phyloP scores from a whole-genome alignment of 2,329 filamentous ascomycete genomes.

The Sporothrix pallida region DNA sequence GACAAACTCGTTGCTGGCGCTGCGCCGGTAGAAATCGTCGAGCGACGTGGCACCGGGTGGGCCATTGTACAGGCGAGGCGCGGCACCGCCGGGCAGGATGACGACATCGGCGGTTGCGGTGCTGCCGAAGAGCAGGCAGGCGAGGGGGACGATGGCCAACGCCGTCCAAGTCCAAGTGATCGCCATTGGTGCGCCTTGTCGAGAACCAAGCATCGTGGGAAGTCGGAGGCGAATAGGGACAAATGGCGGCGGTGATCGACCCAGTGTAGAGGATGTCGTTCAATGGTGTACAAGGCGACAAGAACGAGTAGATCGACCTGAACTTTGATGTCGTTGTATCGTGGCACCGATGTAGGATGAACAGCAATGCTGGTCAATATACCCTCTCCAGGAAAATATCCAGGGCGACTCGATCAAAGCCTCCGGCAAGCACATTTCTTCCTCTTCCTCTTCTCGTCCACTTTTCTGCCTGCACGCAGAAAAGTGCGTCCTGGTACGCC shows the following conservation, averaged over 20 bases:
- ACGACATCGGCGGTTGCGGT: slow-evolving; percentile 28
- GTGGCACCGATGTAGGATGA: neutral
- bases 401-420: neutral
- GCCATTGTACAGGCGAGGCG: slow-evolving; percentile 33
- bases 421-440: too few relatives aligned
- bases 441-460: neutral
- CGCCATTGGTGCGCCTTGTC: neutral
- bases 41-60: slow-evolving; percentile 32
- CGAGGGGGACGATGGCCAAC: neutral
- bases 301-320: neutral
- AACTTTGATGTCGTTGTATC: neutral
- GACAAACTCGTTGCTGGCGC: slow-evolving; percentile 39
- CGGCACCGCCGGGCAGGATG: slow-evolving; percentile 41
- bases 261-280: neutral
- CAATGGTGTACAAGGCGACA: neutral
- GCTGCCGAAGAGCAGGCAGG: neutral
- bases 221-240: neutral
- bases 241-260: too few relatives aligned
- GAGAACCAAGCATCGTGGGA: neutral
- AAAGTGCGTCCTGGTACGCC: neutral
- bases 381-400: neutral
- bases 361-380: neutral
- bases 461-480: neutral
- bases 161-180: neutral
- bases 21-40: slow-evolving; percentile 37